Percentiles rank a stretch among this genome's conserved stretches.
These are phyloP conservation scores for Neonectria magnoliae DNA, from an alignment of 2,329 filamentous ascomycete genomes.

Conservation along the genomic window DNA sequence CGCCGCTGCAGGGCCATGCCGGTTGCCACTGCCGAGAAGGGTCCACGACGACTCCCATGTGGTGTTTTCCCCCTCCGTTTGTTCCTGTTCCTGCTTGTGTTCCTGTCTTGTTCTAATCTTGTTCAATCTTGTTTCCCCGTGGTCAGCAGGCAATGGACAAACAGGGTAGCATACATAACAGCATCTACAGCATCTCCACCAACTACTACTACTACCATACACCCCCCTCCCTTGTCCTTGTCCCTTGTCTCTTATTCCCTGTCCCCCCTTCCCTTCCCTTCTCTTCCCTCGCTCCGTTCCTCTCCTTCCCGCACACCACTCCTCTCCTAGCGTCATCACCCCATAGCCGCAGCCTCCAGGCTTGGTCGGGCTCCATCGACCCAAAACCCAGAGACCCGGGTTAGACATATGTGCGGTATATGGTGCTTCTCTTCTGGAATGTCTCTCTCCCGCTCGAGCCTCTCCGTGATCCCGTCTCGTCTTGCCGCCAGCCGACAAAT, in stretches of 20 bases:
- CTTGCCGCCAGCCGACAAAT: neutral
- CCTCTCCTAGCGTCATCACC: slow-evolving; percentile 1
- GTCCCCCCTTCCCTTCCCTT: neutral
- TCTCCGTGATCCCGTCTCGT: too few species aligned
- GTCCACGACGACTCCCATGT: neutral
- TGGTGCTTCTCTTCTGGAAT: slow-evolving; percentile 6
- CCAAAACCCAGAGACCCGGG: slow-evolving; percentile 18
- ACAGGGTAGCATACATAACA: neutral
- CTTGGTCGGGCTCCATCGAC: slow-evolving; percentile 2
- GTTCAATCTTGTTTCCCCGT: neutral
- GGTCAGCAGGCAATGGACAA: neutral
- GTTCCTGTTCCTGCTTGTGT: neutral
- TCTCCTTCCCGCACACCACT: neutral
- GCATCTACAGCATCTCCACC: neutral
- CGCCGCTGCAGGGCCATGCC: neutral
- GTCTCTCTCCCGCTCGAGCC: neutral
- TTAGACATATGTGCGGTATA: neutral
- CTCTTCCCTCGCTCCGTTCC: too few species aligned
- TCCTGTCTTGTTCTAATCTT: neutral
- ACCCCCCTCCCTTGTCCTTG: neutral
- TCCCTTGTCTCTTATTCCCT: neutral
- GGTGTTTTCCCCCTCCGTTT: neutral
- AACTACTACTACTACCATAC: neutral
- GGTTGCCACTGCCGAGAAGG: neutral
- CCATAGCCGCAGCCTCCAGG: neutral